Conservation (phyloP, 2,329 filamentous ascomycete genomes). For the Coniochaeta ligniaria region DNA sequence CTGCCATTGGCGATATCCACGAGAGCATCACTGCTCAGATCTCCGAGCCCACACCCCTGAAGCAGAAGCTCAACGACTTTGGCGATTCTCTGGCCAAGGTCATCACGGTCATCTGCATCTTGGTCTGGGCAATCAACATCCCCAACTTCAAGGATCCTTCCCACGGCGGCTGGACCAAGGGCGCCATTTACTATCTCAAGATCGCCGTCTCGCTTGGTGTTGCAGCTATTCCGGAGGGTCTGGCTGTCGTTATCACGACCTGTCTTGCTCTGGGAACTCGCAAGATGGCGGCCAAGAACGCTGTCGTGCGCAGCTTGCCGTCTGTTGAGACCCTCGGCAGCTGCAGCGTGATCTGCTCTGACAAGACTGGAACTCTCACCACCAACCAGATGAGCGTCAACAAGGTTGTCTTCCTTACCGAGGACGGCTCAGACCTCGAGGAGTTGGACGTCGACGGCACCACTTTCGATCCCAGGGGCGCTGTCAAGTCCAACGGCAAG, state of each 20-base stretch:
- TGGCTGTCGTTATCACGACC: constrained; percentile 98
- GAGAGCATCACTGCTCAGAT: constrained; percentile 98
- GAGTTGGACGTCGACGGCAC: constrained; percentile 89
- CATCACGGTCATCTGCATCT: constrained; percentile 91
- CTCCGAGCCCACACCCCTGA: constrained; percentile 91
- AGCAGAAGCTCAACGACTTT: constrained; percentile 98
- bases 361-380: constrained; percentile 96
- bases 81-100: constrained; percentile 95
- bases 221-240: constrained; percentile 92
- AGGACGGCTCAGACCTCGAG: constrained; percentile 65
- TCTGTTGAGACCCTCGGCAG: constrained; percentile 97
- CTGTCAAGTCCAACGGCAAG: constrained; percentile 63
- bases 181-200: constrained; percentile 98
- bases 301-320: constrained; percentile 89
- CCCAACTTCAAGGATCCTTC: constrained; percentile 93
- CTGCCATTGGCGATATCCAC: constrained; percentile 96
- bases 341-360: constrained; percentile 98
- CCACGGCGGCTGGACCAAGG: constrained; percentile 90
- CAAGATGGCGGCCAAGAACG: constrained; percentile 98
- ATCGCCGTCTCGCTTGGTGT: constrained; percentile 98
- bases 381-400: constrained; percentile 99
- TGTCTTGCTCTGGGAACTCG: constrained; percentile 92
- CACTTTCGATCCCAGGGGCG: constrained; percentile 80
- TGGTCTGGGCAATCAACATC: constrained; percentile 98
- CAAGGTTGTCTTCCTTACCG: constrained; percentile 79